Conservation (phyloP, 495 filamentous ascomycete species). For the Mycothermus thermophilus region DNA sequence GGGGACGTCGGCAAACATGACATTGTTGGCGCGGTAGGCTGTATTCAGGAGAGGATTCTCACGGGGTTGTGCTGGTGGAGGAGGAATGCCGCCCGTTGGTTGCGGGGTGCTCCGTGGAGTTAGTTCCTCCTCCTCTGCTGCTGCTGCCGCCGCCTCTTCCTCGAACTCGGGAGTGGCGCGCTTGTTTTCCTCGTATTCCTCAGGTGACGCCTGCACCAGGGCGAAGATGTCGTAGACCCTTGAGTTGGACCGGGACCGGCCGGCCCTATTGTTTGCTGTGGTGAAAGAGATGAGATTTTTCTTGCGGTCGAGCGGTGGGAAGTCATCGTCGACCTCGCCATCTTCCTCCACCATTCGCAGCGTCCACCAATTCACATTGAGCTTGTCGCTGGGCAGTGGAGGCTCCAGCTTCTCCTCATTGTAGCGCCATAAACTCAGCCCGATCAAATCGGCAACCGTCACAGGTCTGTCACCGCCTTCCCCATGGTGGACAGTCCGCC, state of each 20-base stretch:
- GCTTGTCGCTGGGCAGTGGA: slow-evolving; percentile 47
- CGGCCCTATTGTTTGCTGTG: slow-evolving; percentile 67
- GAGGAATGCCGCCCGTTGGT: slow-evolving; percentile 23
- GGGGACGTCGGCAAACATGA: slow-evolving; percentile 50
- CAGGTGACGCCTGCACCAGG: slow-evolving; percentile 64
- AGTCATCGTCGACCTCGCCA: slow-evolving; percentile 91
- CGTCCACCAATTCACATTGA: slow-evolving; percentile 85
- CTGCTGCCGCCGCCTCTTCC: slow-evolving; percentile 37
- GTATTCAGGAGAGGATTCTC: slow-evolving; percentile 46
- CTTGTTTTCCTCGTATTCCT: slow-evolving; percentile 67
- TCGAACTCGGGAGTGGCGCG: slow-evolving; percentile 57
- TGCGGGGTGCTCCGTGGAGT: slow-evolving; percentile 31
- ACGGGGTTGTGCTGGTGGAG: slow-evolving; percentile 23
- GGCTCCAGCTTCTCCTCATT: slow-evolving; percentile 69
- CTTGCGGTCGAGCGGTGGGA: slow-evolving; percentile 69
- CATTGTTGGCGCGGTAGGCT: slow-evolving; percentile 40
- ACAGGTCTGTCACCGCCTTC: slow-evolving; percentile 49
- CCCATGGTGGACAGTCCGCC: slow-evolving; percentile 58
- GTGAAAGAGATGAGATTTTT: slow-evolving; percentile 74
- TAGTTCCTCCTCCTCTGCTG: slow-evolving; percentile 26
- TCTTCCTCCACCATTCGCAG: slow-evolving; percentile 79
- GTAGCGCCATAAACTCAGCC: slow-evolving; percentile 76
- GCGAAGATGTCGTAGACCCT: slow-evolving; percentile 91
- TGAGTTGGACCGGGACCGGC: slow-evolving; percentile 57
- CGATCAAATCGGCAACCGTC: slow-evolving; percentile 82